Base-by-base conservation (phyloP, 75 land plant species). In the Cunninghamia lanceolata region DNA sequence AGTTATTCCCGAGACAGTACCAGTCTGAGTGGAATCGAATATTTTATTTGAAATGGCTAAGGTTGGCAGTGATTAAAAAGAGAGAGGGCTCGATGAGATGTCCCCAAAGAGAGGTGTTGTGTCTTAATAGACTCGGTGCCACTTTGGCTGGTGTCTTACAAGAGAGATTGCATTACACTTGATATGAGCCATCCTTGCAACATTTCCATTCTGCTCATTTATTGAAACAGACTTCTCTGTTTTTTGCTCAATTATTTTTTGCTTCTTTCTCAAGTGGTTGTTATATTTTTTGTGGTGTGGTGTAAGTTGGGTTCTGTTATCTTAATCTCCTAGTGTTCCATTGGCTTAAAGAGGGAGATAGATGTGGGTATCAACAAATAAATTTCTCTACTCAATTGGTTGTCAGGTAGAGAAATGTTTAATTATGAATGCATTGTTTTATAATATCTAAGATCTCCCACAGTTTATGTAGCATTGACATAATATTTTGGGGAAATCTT, bases 51-150 rank as follows among this genome's bases (percentile, higher is more conserved):
- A n/a, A 70, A 32, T 2, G 34, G 34, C 3, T 1, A 10, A 32
- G 30, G 74, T 70, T 70, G 74, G 74, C 74, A 32, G 30, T 70
- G 74, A 70, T 56, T 70, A n/a, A 70, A 70, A 70, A 70, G 74
- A 70, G 74, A 70, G 74, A 70, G 74, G 74, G 74, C 74, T 70
- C 74, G 34, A 70, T 70, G 74, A 70, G 74, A 70, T 70, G 74
- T 32, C 74, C 74, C 71, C 34, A 70, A 30, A 6, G 34, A 70
- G 74, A 30, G 35, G 25, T n/a, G 74, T 32, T 30, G 34, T 70
- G 34, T 70, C 74, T 70, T 30, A n/a, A 32, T 70, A 70, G 74
- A 32, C 74, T 30, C 30, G 74, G 34, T 30, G 35, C 74, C 32
- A 30, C 74, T 70, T 30, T 70, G 74, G 74, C 74, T 70, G 74